A percentile compares a stretch with the other conserved stretches of the same genome.
phyloP scores from a whole-genome alignment of 345 rosid species.

The Hibiscus trionum region DNA sequence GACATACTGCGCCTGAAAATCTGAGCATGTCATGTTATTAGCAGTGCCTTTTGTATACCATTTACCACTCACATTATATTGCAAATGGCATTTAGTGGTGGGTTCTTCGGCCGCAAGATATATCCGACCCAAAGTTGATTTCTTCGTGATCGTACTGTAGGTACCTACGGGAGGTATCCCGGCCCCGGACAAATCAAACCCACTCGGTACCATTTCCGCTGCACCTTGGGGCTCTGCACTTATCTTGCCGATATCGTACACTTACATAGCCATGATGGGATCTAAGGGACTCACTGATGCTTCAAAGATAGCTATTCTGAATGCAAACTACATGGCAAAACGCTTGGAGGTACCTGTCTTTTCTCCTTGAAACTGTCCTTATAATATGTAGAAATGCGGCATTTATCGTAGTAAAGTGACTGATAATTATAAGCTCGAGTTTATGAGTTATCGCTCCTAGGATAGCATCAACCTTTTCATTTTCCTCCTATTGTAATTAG shows the following conservation, averaged over 20 bases:
- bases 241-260: slow-evolving; percentile 88
- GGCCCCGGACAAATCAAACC: slow-evolving; percentile 54
- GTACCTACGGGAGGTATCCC: slow-evolving; percentile 84
- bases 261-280: slow-evolving; percentile 99
- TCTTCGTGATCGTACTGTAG: slow-evolving; percentile 25
- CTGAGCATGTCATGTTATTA: background rate
- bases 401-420: background rate
- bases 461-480: background rate
- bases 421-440: background rate
- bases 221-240: slow-evolving; percentile 99
- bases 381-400: background rate
- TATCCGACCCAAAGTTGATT: slow-evolving; percentile 5
- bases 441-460: background rate
- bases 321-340: slow-evolving; percentile 99
- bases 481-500: background rate
- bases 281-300: slow-evolving; percentile 94
- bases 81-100: slow-evolving; percentile 7
- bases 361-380: background rate
- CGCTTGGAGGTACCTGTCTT: slow-evolving; percentile 68
- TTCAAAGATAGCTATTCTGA: slow-evolving; percentile 86
- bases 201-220: slow-evolving; percentile 87
- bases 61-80: background rate
- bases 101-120: background rate
- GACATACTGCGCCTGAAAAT: background rate
- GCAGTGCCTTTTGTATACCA: no score